Percentiles rank a stretch among this genome's conserved stretches.
Conservation (phyloP, 257 asterid species). For the Scutellaria barbata region DNA sequence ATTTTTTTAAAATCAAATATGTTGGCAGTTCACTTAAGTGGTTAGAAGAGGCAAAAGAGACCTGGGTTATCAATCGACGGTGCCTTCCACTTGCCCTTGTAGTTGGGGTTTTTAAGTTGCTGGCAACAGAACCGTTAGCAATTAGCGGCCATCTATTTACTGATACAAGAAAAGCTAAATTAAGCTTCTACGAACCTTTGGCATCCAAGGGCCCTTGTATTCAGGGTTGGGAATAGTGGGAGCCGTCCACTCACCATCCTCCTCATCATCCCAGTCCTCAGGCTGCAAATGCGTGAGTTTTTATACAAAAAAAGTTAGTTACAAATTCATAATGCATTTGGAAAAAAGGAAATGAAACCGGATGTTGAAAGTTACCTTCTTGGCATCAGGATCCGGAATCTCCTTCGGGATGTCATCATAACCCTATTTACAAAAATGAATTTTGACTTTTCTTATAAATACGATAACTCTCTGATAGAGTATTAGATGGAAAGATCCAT, state of each 20-base stretch:
- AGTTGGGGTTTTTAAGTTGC: constrained; percentile 84
- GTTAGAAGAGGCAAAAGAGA: constrained; percentile 24
- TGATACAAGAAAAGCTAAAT: background rate
- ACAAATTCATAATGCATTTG: background rate
- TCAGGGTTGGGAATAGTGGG: constrained; percentile 92
- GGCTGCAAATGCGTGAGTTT: constrained; percentile 53
- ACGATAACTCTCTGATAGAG: too few species aligned
- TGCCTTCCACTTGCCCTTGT: constrained; percentile 90
- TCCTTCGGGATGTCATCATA: constrained; percentile 90
- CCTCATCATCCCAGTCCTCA: constrained; percentile 95
- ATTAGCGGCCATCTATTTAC: constrained; percentile 19
- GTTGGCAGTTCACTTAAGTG: background rate
- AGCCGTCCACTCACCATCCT: constrained; percentile 92
- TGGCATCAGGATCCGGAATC: constrained; percentile 79
- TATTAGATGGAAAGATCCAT: too few species aligned
- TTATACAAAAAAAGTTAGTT: background rate
- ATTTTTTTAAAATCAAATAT: background rate
- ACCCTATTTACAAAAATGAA: constrained; percentile 48
- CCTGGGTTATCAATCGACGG: constrained; percentile 93
- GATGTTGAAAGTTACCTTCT: constrained; percentile 56
- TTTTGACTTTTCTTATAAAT: too few species aligned
- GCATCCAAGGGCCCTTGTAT: constrained; percentile 88
- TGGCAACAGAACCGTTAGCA: constrained; percentile 33
- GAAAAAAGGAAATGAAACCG: background rate
- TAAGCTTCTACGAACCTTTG: constrained; percentile 57